phyloP scores from a whole-genome alignment of 306 rosid genomes.

The Amphicarpaea edgeworthii region DNA sequence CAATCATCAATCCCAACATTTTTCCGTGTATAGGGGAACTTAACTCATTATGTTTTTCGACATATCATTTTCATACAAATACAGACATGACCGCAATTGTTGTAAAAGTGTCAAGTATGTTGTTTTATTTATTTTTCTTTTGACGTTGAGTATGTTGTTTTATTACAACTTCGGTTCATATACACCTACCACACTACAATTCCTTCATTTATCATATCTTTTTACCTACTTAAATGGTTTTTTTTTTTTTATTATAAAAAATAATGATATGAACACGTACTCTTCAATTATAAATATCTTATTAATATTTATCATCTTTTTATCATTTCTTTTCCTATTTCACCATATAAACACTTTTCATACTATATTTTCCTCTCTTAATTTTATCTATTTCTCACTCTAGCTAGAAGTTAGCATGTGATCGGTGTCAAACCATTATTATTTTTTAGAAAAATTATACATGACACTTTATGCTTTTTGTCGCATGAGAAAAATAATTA shows the following conservation, averaged over 20 bases:
- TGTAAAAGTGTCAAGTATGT: slow-evolving; percentile 21
- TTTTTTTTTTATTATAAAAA: too few relatives aligned
- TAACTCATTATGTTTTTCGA: slow-evolving; percentile 36
- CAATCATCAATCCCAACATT: slow-evolving; percentile 21
- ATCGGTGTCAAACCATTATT: too few relatives aligned
- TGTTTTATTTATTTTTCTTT: slow-evolving; percentile 12
- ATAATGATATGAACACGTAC: too few relatives aligned
- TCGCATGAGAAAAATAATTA: too few relatives aligned
- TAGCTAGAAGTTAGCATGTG: too few relatives aligned
- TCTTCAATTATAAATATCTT: too few relatives aligned
- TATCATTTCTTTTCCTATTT: too few relatives aligned
- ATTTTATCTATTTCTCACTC: too few relatives aligned
- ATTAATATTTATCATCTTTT: not conserved
- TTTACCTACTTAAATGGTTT: not conserved
- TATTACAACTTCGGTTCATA: slow-evolving; percentile 36
- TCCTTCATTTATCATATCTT: not conserved
- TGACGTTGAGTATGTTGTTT: not conserved
- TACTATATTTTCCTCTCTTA: too few relatives aligned
- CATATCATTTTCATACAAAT: slow-evolving; percentile 44
- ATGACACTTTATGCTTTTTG: too few relatives aligned
- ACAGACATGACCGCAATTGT: slow-evolving; percentile 29
- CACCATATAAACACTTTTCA: too few relatives aligned
- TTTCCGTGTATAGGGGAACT: slow-evolving; percentile 29
- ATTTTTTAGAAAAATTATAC: too few relatives aligned
- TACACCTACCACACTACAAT: slow-evolving; percentile 31